Percentiles rank a stretch among this genome's conserved stretches.
Evolutionary conservation across 1,139 yeast genomes (phyloP).

Genomic region (Protomyces inundatus): DNA sequence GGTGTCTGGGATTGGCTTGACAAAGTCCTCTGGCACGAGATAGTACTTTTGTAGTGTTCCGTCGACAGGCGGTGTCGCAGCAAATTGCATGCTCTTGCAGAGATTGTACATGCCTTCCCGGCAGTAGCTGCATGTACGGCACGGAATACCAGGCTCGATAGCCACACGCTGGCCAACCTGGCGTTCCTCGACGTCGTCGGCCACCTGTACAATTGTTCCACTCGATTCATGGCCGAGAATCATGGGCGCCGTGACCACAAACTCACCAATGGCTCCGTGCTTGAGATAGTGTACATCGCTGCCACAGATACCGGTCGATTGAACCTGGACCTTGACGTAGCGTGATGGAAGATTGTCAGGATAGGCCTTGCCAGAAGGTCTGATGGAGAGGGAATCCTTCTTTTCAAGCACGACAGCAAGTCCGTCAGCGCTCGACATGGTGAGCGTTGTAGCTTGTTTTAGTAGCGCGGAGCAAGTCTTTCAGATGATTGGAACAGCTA

Average conservation of each 20-base stretch:
- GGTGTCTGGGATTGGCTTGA: conserved; percentile 69
- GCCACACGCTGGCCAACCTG: conserved; percentile 57
- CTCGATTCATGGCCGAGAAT: conserved; percentile 60
- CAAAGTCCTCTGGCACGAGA: conserved; percentile 75
- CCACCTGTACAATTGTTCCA: conserved; percentile 57
- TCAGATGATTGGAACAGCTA: too few species aligned
- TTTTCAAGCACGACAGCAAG: conserved; percentile 19
- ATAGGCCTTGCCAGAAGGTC: conserved; percentile 1
- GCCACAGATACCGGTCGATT: conserved; percentile 82
- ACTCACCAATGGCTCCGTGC: conserved; percentile 68
- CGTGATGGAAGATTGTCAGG: conserved; percentile 10
- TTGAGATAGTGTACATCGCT: conserved; percentile 63
- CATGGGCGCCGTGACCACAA: conserved; percentile 49
- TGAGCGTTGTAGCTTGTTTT: not conserved
- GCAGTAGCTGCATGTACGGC: conserved; percentile 62
- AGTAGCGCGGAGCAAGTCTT: too few species aligned
- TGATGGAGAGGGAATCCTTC: conserved; percentile 5
- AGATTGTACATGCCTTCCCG: conserved; percentile 71
- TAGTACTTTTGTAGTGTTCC: conserved; percentile 68
- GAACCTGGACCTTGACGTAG: conserved; percentile 67
- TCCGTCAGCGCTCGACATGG: not conserved
- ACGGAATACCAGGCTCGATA: conserved; percentile 69
- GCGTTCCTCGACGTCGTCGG: conserved; percentile 49
- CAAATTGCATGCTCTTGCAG: conserved; percentile 78
- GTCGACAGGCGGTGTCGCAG: conserved; percentile 76